A percentile compares a stretch with the other conserved stretches of the same genome.
phyloP scores from a whole-genome alignment of 768 basidiomycete genomes.

The Psilocybe subaeruginosa region DNA sequence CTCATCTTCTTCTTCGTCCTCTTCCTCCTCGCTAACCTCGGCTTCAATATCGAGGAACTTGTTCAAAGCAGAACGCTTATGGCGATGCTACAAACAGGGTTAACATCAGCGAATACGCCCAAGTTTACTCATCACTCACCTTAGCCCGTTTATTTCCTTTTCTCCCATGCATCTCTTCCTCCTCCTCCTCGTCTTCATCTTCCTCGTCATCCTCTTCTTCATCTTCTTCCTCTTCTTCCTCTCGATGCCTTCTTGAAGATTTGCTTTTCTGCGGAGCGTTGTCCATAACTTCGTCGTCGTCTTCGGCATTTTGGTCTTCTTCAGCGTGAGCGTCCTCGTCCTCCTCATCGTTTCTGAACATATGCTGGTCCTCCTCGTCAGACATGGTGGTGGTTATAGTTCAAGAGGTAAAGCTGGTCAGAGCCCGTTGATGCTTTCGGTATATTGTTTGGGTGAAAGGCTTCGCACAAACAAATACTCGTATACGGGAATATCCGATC shows the following conservation, averaged over 20 bases:
- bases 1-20: slow-evolving; percentile 86
- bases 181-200: slow-evolving; percentile 48
- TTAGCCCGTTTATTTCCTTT: slow-evolving; percentile 64
- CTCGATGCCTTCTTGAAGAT: slow-evolving; percentile 24
- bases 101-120: slow-evolving; percentile 3
- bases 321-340: slow-evolving; percentile 32
- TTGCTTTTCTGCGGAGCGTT: slow-evolving; percentile 34
- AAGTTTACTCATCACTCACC: slow-evolving; percentile 35
- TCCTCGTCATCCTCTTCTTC: slow-evolving; percentile 56
- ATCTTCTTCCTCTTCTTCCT: slow-evolving; percentile 41
- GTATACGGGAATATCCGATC: not conserved
- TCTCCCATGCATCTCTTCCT: slow-evolving; percentile 53
- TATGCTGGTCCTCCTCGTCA: slow-evolving; percentile 41
- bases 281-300: slow-evolving; percentile 44
- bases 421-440: not conserved
- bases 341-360: slow-evolving; percentile 43
- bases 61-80: slow-evolving; percentile 65
- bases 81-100: slow-evolving; percentile 51
- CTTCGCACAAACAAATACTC: slow-evolving; percentile 6
- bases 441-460: slow-evolving; percentile 17
- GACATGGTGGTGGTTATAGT: slow-evolving; percentile 40
- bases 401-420: slow-evolving; percentile 20
- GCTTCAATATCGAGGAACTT: slow-evolving; percentile 96
- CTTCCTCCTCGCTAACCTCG: slow-evolving; percentile 96
- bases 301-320: slow-evolving; percentile 46